Base-by-base conservation (phyloP, 2,329 filamentous ascomycete species). In the Sclerotinia subarctica region DNA sequence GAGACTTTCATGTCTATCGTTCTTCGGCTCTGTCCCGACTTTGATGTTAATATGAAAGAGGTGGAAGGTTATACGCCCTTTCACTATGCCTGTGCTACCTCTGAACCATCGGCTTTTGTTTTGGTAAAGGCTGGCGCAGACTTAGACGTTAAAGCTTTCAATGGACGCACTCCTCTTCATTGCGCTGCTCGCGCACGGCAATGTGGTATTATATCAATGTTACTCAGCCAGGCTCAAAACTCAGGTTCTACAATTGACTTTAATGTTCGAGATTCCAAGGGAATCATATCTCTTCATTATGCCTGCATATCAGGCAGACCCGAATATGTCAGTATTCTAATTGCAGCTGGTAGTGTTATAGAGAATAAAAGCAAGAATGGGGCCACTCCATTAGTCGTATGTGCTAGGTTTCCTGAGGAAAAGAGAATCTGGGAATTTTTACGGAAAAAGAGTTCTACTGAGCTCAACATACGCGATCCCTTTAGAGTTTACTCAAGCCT, bases 201-300 rank as follows among this genome's bases (percentile, higher is more conserved):
- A 44, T 69, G 59, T 52, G 69, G 72, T 42, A 52, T 65, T 46
- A 64, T 83, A 24, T 79, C 80, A 1, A 66, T 73, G 35, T 56
- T 73, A 11, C 53, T 69, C 4, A n/a, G 47, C 17, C 19, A 58
- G 24, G 35, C 32, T 57, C 47, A 68, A 38, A 6, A 32, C 10
- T 59, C 47, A 26, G 51, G 32, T 24, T 44, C 53, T 0, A 15
- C 32, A 0, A 51, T 63, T 17, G n/a, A 44, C 1, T 21, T 71
- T 24, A 42, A 69, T 26, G 35, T n/a, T 17, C 38, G n/a, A 24
- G 69, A 70, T 26, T 53, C 19, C 3, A 21, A 54, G 10, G 69
- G 67, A 7, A 42, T 64, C 24, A 68, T 70, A 38, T 65, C 70
- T 54, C 63, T 72, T 26, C 67, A 71, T 51, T 47, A 70, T 62